phyloP scores from a whole-genome alignment of 441 rosid genomes.

The Bruguiera hainesii region DNA sequence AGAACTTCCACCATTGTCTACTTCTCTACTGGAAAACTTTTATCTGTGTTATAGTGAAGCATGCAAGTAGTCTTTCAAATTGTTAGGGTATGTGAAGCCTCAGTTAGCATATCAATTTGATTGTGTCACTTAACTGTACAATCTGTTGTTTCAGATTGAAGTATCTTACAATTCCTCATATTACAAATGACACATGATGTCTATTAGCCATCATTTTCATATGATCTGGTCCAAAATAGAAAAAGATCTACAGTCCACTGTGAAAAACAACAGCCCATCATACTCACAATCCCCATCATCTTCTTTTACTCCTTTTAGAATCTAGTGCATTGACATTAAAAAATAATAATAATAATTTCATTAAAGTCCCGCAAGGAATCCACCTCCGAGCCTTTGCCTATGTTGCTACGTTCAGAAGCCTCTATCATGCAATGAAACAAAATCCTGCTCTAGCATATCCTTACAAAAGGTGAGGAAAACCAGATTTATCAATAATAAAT shows the following conservation, averaged over 20 bases:
- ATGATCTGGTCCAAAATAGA: constrained; percentile 6
- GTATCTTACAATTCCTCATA: constrained; percentile 1
- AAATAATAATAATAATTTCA: not conserved
- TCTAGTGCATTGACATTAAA: not conserved
- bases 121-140: constrained; percentile 20
- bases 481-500: too few relatives aligned
- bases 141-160: constrained; percentile 7
- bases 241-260: not conserved
- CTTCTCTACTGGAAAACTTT: too few relatives aligned
- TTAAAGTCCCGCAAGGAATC: not conserved
- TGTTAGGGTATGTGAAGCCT: not conserved
- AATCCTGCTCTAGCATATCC: too few relatives aligned
- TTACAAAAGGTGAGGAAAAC: too few relatives aligned
- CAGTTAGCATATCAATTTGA: constrained; percentile 15
- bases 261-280: not conserved
- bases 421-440: too few relatives aligned
- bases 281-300: not conserved
- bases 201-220: constrained; percentile 1
- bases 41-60: not conserved
- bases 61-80: not conserved
- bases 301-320: not conserved
- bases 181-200: constrained; percentile 12
- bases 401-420: too few relatives aligned
- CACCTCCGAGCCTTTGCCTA: too few relatives aligned
- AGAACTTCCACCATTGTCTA: not conserved